Conservation (phyloP, 768 basidiomycete species). For the Polyporus arcularius region DNA sequence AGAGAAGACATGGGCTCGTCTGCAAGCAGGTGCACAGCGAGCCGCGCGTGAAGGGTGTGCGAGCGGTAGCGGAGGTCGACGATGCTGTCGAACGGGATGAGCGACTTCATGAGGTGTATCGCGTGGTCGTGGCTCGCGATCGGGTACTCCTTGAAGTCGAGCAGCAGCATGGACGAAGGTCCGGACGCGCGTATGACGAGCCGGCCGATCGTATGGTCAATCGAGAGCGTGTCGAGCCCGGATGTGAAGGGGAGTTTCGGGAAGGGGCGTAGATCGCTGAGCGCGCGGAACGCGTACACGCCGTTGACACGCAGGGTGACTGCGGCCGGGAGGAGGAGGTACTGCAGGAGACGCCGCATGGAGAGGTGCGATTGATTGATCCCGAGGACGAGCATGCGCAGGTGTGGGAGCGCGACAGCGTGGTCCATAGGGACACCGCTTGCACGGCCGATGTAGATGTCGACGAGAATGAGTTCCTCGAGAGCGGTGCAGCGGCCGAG, state of each 20-base stretch:
- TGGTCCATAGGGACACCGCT: not conserved
- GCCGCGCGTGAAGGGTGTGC: not conserved
- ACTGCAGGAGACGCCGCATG: slow-evolving; percentile 11
- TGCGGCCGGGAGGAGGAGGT: slow-evolving; percentile 7
- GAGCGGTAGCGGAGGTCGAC: not conserved
- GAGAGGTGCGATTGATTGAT: slow-evolving; percentile 12
- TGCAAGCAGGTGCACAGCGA: not conserved
- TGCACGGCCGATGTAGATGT: slow-evolving; percentile 15
- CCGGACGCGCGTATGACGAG: slow-evolving; percentile 4
- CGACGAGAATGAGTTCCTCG: slow-evolving; percentile 9
- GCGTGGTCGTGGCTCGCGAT: not conserved
- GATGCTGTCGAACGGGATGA: slow-evolving; percentile 2
- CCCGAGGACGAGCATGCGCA: slow-evolving; percentile 10
- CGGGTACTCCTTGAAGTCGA: slow-evolving; percentile 4
- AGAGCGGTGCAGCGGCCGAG: slow-evolving; percentile 14
- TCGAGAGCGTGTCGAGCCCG: slow-evolving; percentile 6
- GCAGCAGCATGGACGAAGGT: slow-evolving; percentile 7
- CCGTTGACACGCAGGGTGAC: slow-evolving; percentile 10
- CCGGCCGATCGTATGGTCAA: not conserved
- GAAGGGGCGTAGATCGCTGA: slow-evolving; percentile 12
- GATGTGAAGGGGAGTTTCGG: slow-evolving; percentile 7
- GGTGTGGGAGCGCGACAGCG: not conserved
- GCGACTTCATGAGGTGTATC: not conserved
- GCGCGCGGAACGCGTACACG: slow-evolving; percentile 11
- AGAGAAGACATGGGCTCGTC: not conserved